Evolutionary conservation across 495 filamentous ascomycete species (phyloP), one percentile per base, ranked within the genome.

Genomic region (Apiosordaria backusii): DNA sequence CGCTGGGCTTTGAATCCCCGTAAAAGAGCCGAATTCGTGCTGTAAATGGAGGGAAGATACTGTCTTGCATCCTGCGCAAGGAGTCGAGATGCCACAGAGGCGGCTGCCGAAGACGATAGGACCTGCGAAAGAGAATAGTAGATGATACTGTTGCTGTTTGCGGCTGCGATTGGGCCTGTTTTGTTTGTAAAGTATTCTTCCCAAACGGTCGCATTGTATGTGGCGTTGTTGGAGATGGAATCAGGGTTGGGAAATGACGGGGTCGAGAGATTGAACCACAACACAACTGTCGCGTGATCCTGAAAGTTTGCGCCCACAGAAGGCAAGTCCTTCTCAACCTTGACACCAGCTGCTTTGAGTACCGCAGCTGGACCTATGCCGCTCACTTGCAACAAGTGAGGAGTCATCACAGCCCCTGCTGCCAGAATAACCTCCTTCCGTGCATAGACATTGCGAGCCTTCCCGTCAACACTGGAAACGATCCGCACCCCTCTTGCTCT

Each of bases 291-390:
- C n/a, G 71, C 63, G 66, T 85, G 80, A 65, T 86, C 83, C 62
- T 84, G 82, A 50, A 83, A 74, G 67, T 84, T 84, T 58, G 79
- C 75, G 15, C 83, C 83, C n/a, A 85, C 83, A 23, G 80, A 77
- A 0, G 84, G 82, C 4, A 82, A 63, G 66, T 86, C 79, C 7
- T 78, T 71, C 18, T 77, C 75, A 9, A 85, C 74, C 1, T 72
- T 67, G 26, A 85, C 80, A 4, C 74, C 71, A 24, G 79, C 75
- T 5, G 71, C 64, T 27, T 78, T 66, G 5, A 87, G 72, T n/a
- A 84, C 74, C 4, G 67, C 68, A 13, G 71, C 71, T 1, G 82
- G 78, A 15, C 84, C 83, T 60, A 86, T 80, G 21, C 84, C 84
- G 65, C 78, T 80, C 21, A 83, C 75, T 57, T 84, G 81, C 16